These are phyloP conservation scores for Fusarium sp. DNA, from an alignment of 2,329 filamentous ascomycete species.

Conservation along the genomic window DNA sequence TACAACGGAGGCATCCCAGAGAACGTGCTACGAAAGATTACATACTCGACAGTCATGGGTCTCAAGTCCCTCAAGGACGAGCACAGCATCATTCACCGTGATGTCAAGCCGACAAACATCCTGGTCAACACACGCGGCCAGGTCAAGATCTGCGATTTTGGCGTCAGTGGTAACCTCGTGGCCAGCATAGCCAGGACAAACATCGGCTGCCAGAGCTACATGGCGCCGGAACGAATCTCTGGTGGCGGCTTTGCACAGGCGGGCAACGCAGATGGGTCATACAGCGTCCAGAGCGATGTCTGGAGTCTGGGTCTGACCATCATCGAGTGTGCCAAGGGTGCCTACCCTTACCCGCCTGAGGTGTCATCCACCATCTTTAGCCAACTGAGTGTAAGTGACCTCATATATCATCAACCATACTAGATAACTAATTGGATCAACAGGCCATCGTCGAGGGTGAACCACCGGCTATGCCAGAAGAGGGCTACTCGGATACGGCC, in stretches of 20 bases:
- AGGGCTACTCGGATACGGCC: conserved; percentile 82
- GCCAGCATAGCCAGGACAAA: conserved; percentile 99
- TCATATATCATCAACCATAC: neutral
- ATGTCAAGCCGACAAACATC: conserved; percentile 99
- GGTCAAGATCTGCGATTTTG: conserved; percentile 98
- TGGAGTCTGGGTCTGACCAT: conserved; percentile 96
- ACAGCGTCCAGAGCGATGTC: conserved; percentile 97
- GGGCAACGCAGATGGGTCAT: conserved; percentile 81
- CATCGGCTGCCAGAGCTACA: conserved; percentile 98
- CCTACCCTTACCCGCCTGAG: conserved; percentile 96
- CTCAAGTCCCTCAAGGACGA: conserved; percentile 95
- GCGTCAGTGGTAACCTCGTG: conserved; percentile 94
- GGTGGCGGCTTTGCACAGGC: conserved; percentile 82
- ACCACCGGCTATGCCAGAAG: conserved; percentile 85
- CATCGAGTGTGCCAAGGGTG: conserved; percentile 94
- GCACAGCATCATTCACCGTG: conserved; percentile 98
- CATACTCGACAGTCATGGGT: conserved; percentile 88
- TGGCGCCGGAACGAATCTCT: conserved; percentile 96
- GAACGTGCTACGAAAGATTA: conserved; percentile 88
- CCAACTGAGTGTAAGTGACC: conserved; percentile 87
- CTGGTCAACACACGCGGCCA: conserved; percentile 90
- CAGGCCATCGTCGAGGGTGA: conserved; percentile 98
- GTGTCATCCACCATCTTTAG: conserved; percentile 99
- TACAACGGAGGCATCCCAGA: conserved; percentile 94
- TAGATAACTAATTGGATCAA: conserved; percentile 17